Evolutionary conservation across 768 basidiomycete genomes (phyloP).

Genomic region (Sporobolomyces phaffii): DNA sequence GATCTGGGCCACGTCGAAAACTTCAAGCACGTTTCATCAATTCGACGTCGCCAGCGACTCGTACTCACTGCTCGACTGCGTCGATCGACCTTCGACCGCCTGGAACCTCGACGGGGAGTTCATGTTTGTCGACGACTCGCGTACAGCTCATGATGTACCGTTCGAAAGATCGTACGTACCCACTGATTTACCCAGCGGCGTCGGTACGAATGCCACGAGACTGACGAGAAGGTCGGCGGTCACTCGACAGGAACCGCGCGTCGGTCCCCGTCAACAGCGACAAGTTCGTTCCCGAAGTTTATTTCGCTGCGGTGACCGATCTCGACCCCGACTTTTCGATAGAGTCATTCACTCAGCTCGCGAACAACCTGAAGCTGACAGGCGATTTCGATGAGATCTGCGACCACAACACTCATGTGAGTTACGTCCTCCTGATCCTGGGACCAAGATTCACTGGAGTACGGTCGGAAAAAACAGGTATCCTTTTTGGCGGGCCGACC

Average conservation of each 20-base stretch:
- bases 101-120: slow-evolving; percentile 33
- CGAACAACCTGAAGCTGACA: slow-evolving; percentile 8
- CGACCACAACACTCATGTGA: slow-evolving; percentile 22
- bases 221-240: too few species aligned
- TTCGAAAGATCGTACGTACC: slow-evolving; percentile 23
- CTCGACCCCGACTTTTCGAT: slow-evolving; percentile 28
- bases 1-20: slow-evolving; percentile 29
- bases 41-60: slow-evolving; percentile 32
- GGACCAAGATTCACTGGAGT: too few species aligned
- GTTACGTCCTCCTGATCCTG: too few species aligned
- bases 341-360: slow-evolving; percentile 28
- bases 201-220: too few species aligned
- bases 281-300: slow-evolving; percentile 13
- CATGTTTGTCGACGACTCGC: slow-evolving; percentile 23
- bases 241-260: not conserved
- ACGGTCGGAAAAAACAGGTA: too few species aligned
- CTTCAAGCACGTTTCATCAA: slow-evolving; percentile 23
- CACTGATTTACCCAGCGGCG: too few species aligned
- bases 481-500: slow-evolving; percentile 10
- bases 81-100: slow-evolving; percentile 1
- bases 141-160: slow-evolving; percentile 10
- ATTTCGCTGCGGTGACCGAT: slow-evolving; percentile 6
- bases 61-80: slow-evolving; percentile 32
- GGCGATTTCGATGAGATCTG: slow-evolving; percentile 31
- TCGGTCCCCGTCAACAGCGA: slow-evolving; percentile 13